phyloP scores from a whole-genome alignment of 2,329 filamentous ascomycete species.

The Trichoderma guizhouense region DNA sequence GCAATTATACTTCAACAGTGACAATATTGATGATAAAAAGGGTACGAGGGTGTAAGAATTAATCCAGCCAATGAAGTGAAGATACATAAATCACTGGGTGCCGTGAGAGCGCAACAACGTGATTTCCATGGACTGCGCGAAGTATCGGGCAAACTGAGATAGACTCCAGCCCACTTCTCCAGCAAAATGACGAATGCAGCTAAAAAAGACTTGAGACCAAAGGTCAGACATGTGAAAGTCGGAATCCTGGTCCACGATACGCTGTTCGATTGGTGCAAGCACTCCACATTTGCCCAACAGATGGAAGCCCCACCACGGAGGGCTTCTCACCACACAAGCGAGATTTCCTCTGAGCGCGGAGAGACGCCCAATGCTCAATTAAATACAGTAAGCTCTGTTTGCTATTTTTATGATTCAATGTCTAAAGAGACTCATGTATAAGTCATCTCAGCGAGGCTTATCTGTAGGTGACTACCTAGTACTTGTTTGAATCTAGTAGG shows the following conservation, averaged over 20 bases:
- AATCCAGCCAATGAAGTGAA: neutral
- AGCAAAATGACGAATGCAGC: slow-evolving; percentile 13
- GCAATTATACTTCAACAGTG: neutral
- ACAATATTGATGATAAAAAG: neutral
- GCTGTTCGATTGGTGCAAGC: neutral
- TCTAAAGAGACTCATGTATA: neutral
- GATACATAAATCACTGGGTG: neutral
- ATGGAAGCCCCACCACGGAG: neutral
- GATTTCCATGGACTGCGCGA: neutral
- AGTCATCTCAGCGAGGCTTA: neutral
- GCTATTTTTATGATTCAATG: neutral
- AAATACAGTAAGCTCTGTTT: neutral
- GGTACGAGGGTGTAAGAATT: neutral
- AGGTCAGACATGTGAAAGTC: slow-evolving; percentile 16
- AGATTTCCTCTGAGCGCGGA: neutral
- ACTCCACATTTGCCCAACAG: slow-evolving; percentile 15
- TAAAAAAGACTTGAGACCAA: neutral
- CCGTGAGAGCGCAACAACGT: neutral
- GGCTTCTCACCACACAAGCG: slow-evolving; percentile 11
- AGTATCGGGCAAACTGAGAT: neutral
- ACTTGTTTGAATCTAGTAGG: neutral
- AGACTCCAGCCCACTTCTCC: slow-evolving; percentile 1
- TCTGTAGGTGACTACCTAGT: neutral
- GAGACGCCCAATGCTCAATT: neutral
- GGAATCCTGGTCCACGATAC: neutral